Conservation (phyloP, 2,329 filamentous ascomycete species). For the Kalaharituber pfeilii region DNA sequence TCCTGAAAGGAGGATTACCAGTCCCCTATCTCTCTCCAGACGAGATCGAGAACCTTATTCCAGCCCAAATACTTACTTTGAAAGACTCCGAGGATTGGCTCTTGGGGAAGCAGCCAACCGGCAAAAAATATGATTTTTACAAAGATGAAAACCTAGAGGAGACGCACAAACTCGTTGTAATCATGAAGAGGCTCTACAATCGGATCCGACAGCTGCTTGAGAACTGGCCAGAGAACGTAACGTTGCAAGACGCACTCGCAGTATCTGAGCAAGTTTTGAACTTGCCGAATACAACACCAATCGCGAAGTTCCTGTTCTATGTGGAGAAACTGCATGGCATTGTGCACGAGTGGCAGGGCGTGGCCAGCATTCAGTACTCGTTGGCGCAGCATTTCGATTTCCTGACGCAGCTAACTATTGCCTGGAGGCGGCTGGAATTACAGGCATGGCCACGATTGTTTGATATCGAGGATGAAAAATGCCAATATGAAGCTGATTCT, state of each 20-base stretch:
- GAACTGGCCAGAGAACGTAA: constrained; percentile 54
- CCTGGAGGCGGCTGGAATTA: constrained; percentile 79
- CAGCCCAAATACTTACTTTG: constrained; percentile 48
- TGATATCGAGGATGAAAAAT: constrained; percentile 63
- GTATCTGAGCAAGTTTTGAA: constrained; percentile 59
- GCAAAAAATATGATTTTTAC: constrained; percentile 66
- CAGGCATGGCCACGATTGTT: constrained; percentile 82
- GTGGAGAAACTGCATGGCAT: constrained; percentile 72
- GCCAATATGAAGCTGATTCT: constrained; percentile 56
- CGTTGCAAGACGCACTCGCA: constrained; percentile 59
- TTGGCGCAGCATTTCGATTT: constrained; percentile 54
- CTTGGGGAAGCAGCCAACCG: constrained; percentile 26
- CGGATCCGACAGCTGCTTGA: constrained; percentile 54
- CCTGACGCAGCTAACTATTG: constrained; percentile 63
- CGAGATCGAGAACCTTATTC: constrained; percentile 37
- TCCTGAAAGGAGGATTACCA: not conserved
- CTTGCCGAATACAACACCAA: constrained; percentile 60
- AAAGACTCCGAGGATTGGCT: constrained; percentile 42
- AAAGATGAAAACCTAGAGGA: constrained; percentile 60
- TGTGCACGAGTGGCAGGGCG: constrained; percentile 87
- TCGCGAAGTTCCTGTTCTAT: constrained; percentile 71
- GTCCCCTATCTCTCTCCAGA: constrained; percentile 4
- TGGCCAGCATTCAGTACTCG: constrained; percentile 65
- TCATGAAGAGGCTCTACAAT: constrained; percentile 50
- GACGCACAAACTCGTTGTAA: constrained; percentile 50